Evolutionary conservation across 345 rosid genomes (phyloP), one percentile per base, ranked within the genome.

Genomic region (Balakata baccata): DNA sequence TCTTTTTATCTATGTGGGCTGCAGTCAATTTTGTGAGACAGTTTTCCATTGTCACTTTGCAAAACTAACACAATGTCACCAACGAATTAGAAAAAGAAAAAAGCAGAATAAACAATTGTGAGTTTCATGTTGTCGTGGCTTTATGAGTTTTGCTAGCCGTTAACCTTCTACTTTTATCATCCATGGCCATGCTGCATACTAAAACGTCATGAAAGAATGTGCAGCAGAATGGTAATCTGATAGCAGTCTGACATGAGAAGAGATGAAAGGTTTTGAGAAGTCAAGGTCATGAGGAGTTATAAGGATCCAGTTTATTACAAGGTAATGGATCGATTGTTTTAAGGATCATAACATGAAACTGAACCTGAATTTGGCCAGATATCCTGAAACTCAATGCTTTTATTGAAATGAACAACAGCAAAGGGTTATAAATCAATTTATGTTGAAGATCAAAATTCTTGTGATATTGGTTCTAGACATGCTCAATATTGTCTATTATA

Each of bases 221-320:
- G 78, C 53, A 37, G 82, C 77, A 77, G 81, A 75, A 81, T 75
- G 77, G 73, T 81, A 76, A 69, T 77, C 54, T 69, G 82, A 73
- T 78, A 73, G 84, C 58, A 11, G 78, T 74, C 79, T 81, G 81
- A 83, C 77, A 69, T 79, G 80, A 68, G 71, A 45, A 51, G 70
- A 72, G 80, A 75, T 74, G 80, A 79, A 74, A 76, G 80, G 69
- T 83, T 76, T 73, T 77, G 86, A 83, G 80, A 82, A 79, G 72
- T 79, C 68, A 54, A 61, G 58, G 70, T 77, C 81, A 72, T 83
- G 80, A 56, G 80, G 66, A 76, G 75, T 82, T 82, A 71, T 76
- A 74, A 76, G 76, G 84, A 68, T 80, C 76, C 69, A 34, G 65
- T 69, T 63, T 83, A 72, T 78, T 56, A 29, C 43, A 50, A 84